Evolutionary conservation across 176 grass and related monocot genomes (phyloP).

Genomic region (Oryza officinalis): DNA sequence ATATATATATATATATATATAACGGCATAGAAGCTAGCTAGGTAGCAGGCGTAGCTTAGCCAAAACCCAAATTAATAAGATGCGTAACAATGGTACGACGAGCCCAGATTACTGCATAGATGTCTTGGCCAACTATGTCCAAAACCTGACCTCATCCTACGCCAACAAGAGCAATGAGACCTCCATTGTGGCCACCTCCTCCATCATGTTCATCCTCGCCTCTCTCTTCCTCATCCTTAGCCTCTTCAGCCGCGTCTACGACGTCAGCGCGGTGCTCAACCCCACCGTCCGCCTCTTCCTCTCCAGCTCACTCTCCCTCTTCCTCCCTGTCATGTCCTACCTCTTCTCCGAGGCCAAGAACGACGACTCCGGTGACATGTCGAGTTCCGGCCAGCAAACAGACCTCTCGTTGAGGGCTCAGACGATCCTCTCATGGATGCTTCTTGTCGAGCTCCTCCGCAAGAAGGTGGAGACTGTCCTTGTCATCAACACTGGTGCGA

Average conservation of each 20-base stretch:
- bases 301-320: not conserved
- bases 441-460: conserved; percentile 17
- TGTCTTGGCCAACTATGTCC: not conserved
- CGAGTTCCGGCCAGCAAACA: not conserved
- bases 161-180: not conserved
- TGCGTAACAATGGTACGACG: too few relatives aligned
- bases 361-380: too few relatives aligned
- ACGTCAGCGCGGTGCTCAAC: not conserved
- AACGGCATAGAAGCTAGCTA: too few relatives aligned
- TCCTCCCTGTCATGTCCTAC: conserved; percentile 5
- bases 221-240: not conserved
- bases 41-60: too few relatives aligned
- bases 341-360: conserved; percentile 20
- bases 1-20: too few relatives aligned
- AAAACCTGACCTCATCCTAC: not conserved
- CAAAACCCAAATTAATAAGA: too few relatives aligned
- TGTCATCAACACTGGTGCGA: not conserved
- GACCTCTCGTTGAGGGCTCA: not conserved
- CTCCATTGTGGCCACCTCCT: not conserved
- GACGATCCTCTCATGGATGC: not conserved
- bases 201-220: not conserved
- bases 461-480: not conserved
- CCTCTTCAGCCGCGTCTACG: not conserved
- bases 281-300: not conserved
- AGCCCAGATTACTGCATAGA: too few relatives aligned